Conservation (phyloP, 331 rosid genomes). For the Rosa hybrid region DNA sequence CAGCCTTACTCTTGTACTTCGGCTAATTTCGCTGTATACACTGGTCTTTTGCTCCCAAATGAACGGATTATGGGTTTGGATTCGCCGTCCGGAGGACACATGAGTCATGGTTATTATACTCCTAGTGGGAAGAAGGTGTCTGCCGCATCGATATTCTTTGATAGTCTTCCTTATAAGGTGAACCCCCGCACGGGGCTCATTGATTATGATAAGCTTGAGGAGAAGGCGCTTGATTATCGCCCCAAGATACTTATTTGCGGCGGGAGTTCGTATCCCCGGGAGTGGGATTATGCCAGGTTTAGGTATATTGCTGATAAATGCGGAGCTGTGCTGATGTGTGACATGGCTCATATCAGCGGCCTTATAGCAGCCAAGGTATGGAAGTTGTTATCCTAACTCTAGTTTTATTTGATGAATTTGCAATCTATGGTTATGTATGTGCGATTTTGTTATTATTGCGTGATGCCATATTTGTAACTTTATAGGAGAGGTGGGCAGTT, state of each 20-base stretch:
- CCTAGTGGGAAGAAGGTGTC: conserved; percentile 72
- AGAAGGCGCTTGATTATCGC: conserved; percentile 67
- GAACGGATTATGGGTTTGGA: conserved; percentile 86
- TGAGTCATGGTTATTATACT: conserved; percentile 80
- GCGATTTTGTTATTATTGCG: conserved; percentile 2
- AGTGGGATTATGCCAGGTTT: conserved; percentile 75
- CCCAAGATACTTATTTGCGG: conserved; percentile 83
- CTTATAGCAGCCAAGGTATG: conserved; percentile 78
- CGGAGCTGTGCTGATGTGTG: conserved; percentile 78
- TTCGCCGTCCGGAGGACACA: conserved; percentile 79
- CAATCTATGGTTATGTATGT: not conserved
- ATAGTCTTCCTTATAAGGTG: conserved; percentile 67
- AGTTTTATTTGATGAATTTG: not conserved
- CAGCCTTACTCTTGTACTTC: conserved; percentile 84
- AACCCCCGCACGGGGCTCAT: conserved; percentile 68
- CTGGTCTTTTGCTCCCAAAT: conserved; percentile 62
- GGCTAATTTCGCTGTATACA: conserved; percentile 75
- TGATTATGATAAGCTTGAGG: conserved; percentile 80
- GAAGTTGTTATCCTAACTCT: not conserved
- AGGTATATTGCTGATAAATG: conserved; percentile 75
- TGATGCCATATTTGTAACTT: not conserved
- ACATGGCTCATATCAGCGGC: conserved; percentile 89
- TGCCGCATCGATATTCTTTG: conserved; percentile 69
- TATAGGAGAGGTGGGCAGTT: not conserved
- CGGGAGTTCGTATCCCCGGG: conserved; percentile 80